phyloP scores from a whole-genome alignment of 768 basidiomycete species.

The Vararia minispora region DNA sequence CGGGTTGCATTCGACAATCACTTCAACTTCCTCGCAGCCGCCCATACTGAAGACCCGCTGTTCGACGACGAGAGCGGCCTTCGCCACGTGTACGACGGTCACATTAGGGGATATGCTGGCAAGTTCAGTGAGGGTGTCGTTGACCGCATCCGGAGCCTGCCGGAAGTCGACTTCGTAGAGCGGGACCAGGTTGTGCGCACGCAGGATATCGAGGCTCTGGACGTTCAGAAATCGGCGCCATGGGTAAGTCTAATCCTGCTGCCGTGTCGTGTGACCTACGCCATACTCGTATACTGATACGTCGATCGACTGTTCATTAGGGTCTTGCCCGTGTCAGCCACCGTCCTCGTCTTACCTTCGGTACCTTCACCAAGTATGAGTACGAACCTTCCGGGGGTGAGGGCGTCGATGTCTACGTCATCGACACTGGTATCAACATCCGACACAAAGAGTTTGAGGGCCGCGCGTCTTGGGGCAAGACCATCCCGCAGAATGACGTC shows the following conservation, averaged over 20 bases:
- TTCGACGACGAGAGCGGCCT: slow-evolving; percentile 44
- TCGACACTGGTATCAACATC: slow-evolving; percentile 87
- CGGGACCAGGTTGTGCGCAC: slow-evolving; percentile 88
- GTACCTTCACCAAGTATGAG: slow-evolving; percentile 77
- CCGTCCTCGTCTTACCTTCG: slow-evolving; percentile 58
- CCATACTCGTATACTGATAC: slow-evolving; percentile 7
- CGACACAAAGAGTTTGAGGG: slow-evolving; percentile 80
- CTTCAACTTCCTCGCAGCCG: slow-evolving; percentile 61
- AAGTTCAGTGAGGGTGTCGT: slow-evolving; percentile 60
- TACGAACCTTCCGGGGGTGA: slow-evolving; percentile 67
- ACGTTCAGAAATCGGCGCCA: slow-evolving; percentile 58
- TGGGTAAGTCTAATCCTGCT: slow-evolving; percentile 52
- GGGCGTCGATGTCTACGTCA: slow-evolving; percentile 86
- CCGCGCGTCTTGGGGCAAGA: slow-evolving; percentile 89
- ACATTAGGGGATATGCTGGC: slow-evolving; percentile 74
- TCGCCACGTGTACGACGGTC: slow-evolving; percentile 66
- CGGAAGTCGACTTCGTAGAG: slow-evolving; percentile 90
- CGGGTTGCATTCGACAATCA: slow-evolving; percentile 57
- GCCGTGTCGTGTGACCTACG: slow-evolving; percentile 7
- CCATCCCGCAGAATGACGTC: slow-evolving; percentile 70
- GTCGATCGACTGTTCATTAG: slow-evolving; percentile 30
- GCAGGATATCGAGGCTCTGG: slow-evolving; percentile 28
- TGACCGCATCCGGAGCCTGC: slow-evolving; percentile 66
- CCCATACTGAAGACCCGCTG: slow-evolving; percentile 44
- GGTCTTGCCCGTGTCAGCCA: slow-evolving; percentile 95